Base-by-base conservation (phyloP, 164 flowering plant species). In the Berberis thunbergii region DNA sequence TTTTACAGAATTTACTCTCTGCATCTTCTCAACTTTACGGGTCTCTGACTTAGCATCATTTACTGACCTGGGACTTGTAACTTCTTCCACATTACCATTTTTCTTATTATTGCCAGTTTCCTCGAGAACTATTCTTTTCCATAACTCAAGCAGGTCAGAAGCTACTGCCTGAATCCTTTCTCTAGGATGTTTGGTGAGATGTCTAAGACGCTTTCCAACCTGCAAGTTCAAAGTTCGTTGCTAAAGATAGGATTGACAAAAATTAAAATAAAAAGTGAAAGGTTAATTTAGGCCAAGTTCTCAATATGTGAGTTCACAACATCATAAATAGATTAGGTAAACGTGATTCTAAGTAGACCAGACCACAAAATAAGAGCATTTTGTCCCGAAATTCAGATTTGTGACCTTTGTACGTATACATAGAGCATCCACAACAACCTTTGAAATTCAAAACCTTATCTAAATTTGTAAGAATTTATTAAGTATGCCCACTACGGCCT, bases 121-220 rank as follows among this genome's bases (percentile, higher is more conserved):
- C 69, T 84, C 81, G n/a, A 86, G 77, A 43, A 94, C 85, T 39
- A 89, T 69, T 10, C 72, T 76, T 74, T 94, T 94, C 99, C 99
- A 94, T 6, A 76, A 52, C 59, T 87, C 93, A 66, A 91, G 79
- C 76, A 91, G 68, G 67, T 84, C 83, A 43, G 87, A 69, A 46
- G 97, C 96, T 65, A 77, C 67, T 2, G 72, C 70, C 74, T 84
- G 80, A 49, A 94, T 87, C 67, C 79, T 86, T 73, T 80, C 75
- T 49, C 71, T 78, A 6, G 87, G 86, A 77, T 91, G 99, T 69
- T 91, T 94, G 1, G 99, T 84, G 50, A 94, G 88, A 59, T 66
- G 70, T 50, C 95, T 79, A 59, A 94, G 84, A 38, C 77, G 76
- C 70, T 89, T 94, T 7, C 97, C 99, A 67, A 94, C 88, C 98